Evolutionary conservation across 2,329 filamentous ascomycete species (phyloP), one percentile per base, ranked within the genome.

Genomic region (Apiospora malaysiana): DNA sequence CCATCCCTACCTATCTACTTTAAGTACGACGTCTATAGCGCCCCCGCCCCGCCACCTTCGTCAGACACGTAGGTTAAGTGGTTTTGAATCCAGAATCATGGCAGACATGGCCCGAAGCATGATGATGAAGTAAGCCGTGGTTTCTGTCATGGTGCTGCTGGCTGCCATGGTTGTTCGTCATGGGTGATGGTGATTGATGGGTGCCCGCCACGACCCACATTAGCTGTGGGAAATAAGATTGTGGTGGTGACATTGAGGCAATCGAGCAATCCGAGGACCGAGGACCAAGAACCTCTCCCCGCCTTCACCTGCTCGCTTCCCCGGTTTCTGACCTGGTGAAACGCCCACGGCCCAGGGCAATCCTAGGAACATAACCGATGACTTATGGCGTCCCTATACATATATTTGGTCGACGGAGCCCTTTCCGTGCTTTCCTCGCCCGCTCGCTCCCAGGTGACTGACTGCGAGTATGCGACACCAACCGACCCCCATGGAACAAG

Each of bases 401-500:
- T 27, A 59, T 21, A 27, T 27, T 25, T 51, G 23, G 23, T 9
- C 9, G 47, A 4, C 47, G 47, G 47, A 12, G 47, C 47, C 25
- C 47, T 51, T 23, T 51, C 23, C 23, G 25, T 32, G 46, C 25
- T 8, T 37, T 18, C n/a, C n/a, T n/a, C n/a, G 4, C 16, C 51
- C 51, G 37, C 16, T 7, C 18, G 56, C 37, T 21, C 18, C 23
- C 32, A 56, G 16, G 16, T 32, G 49, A 18, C 25, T 32, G 49
- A 18, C 25, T 56, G 18, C 1, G 16, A 56, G 21, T 40, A 40
- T 40, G 56, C 23, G 65, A 18, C 65, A 14, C 23, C 42, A 32
- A 4, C 16, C 45, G 23, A 40, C 45, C 32, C 23, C n/a, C 42
- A 68, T 68, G 67, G 67, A 68, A 42, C 71, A 73, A 25, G 72